Conservation (phyloP, 78 protist genomes). For the Pigoraptor vietnamica region DNA sequence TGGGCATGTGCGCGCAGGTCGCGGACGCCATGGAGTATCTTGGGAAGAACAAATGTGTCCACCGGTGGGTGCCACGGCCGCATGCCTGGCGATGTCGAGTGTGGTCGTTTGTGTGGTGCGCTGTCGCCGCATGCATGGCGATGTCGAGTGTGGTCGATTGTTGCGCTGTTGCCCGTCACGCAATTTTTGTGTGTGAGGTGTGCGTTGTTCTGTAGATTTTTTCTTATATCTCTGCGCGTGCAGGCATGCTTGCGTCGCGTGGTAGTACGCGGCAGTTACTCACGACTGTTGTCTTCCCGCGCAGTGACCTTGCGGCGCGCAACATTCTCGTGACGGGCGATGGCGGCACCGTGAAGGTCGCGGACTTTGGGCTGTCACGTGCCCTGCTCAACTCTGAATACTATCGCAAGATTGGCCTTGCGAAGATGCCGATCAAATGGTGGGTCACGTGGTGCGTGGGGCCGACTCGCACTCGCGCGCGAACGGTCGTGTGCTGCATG, state of each 20-base stretch:
- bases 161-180: neutral
- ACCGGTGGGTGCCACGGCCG: neutral
- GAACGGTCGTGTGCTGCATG: neutral
- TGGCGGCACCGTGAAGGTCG: neutral
- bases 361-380: neutral
- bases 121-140: neutral
- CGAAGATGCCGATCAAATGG: neutral
- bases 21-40: neutral
- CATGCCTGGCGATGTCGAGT: neutral
- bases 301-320: neutral
- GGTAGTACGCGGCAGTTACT: too few species aligned
- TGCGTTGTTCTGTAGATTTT: neutral
- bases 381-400: neutral
- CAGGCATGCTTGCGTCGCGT: neutral
- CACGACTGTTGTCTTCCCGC: neutral
- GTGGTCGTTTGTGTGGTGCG: neutral
- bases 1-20: neutral
- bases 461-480: too few species aligned
- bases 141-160: neutral
- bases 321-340: neutral
- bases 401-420: neutral
- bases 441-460: too few species aligned
- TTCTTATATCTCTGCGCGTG: neutral
- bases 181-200: too few species aligned
- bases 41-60: neutral